Conservation (phyloP, 2,329 filamentous ascomycete species). For the Aspergillus quadrilineatus region DNA sequence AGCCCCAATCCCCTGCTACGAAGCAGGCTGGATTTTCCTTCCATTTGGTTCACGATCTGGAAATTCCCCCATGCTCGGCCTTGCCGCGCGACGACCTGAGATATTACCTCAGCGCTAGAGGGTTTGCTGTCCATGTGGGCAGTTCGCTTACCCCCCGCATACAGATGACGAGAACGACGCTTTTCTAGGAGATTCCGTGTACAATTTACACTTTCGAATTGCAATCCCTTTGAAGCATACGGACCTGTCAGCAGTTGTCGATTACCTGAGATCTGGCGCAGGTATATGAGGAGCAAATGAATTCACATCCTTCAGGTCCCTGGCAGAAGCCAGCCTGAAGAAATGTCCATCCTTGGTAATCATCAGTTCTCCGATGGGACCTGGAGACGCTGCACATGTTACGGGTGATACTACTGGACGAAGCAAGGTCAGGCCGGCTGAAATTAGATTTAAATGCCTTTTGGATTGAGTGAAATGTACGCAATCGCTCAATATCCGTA, state of each 20-base stretch:
- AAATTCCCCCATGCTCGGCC: neutral
- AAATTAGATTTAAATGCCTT: too few species aligned
- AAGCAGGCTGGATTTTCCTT: too few species aligned
- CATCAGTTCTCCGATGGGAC: too few species aligned
- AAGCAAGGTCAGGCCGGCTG: too few species aligned
- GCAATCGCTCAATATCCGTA: conserved; percentile 14
- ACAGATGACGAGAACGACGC: neutral
- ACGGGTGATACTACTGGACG: too few species aligned
- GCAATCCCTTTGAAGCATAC: neutral
- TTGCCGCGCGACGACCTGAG: too few species aligned
- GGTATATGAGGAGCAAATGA: too few species aligned
- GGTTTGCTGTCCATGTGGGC: too few species aligned
- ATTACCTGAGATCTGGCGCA: neutral
- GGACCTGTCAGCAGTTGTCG: neutral
- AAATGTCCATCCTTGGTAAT: neutral
- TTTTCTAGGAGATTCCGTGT: neutral
- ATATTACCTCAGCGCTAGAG: too few species aligned
- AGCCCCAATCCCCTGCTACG: neutral
- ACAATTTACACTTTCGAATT: neutral
- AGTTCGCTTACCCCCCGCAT: neutral
- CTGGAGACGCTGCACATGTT: too few species aligned
- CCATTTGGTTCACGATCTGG: neutral
- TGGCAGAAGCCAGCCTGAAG: too few species aligned
- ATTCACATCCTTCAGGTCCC: too few species aligned
- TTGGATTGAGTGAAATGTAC: neutral